Percentiles rank a stretch among this genome's conserved stretches.
Evolutionary conservation across 1,139 yeast species (phyloP).

Genomic region (Pneumocystis murina): DNA sequence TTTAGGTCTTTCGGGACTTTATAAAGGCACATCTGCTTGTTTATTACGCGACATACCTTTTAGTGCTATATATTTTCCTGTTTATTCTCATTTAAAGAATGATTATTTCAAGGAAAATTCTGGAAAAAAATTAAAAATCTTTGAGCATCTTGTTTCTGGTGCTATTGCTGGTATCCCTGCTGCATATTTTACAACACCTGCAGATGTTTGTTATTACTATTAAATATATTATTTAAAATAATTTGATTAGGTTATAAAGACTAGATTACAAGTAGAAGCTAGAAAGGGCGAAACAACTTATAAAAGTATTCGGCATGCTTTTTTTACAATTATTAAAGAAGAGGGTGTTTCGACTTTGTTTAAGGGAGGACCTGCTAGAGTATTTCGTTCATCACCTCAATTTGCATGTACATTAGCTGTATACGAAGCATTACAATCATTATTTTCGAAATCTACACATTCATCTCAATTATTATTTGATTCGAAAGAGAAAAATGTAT

Average conservation of each 20-base stretch:
- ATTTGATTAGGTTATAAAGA: slow-evolving; percentile 92
- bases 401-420: slow-evolving; percentile 96
- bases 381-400: slow-evolving; percentile 90
- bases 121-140: slow-evolving; percentile 44
- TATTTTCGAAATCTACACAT: slow-evolving; percentile 31
- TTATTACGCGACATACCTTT: slow-evolving; percentile 90
- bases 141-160: slow-evolving; percentile 78
- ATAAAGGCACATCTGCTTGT: slow-evolving; percentile 87
- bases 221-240: slow-evolving; percentile 27
- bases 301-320: slow-evolving; percentile 64
- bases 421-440: slow-evolving; percentile 64
- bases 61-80: slow-evolving; percentile 93
- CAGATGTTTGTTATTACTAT: slow-evolving; percentile 6
- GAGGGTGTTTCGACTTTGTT: slow-evolving; percentile 75
- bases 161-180: slow-evolving; percentile 98
- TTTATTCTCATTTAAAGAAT: slow-evolving; percentile 84
- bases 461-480: slow-evolving; percentile 29
- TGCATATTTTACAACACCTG: slow-evolving; percentile 55
- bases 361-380: slow-evolving; percentile 94
- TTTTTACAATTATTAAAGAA: slow-evolving; percentile 53
- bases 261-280: slow-evolving; percentile 80
- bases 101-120: slow-evolving; percentile 78
- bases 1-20: slow-evolving; percentile 71
- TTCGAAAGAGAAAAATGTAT: slow-evolving; percentile 22
- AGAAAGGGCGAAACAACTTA: slow-evolving; percentile 65